Evolutionary conservation across 148 eudicot genomes (phyloP), one percentile per base, ranked within the genome.

Genomic region (Nepenthes mirabilis): DNA sequence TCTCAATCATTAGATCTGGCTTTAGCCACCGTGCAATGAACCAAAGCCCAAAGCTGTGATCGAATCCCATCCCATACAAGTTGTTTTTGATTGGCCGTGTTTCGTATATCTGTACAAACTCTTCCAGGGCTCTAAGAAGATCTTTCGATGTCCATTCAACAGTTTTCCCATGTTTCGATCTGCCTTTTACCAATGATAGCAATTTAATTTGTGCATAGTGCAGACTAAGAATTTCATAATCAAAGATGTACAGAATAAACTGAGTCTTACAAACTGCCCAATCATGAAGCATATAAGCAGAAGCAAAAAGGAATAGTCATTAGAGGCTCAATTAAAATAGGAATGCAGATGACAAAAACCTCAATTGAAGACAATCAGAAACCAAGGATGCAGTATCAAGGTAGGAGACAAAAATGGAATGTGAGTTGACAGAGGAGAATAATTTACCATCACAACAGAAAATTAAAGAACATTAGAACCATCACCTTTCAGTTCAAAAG

Each of bases 41-140:
- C 98, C 98, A 93, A 52, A 93, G 95, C 60, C 96, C 98, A 67
- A 93, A 93, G 72, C 96, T 93, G 79, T 93, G 98, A 76, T 93
- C 98, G 59, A 93, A 93, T 70, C 98, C 98, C 98, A 93, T 88
- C 58, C 98, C 96, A 68, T 68, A 88, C 98, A 93, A 80, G 73
- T 93, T 93, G 68, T 88, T 93, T 71, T 79, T 80, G 32, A 88
- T 86, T 50, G 96, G 96, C 47, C 98, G 80, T 45, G 82, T 83
- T 77, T 88, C 95, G 59, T 93, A 93, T 68, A 93, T 82, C 1
- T 91, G 98, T 55, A 93, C 76, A 73, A 93, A 93, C 70, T 93
- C 98, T 77, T 86, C 87, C 66, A 93, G 69, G 32, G 81, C 98
- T 72, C 66, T 80, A 11, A 86, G 76, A 53, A 88, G 81, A 82